Percentiles rank a stretch among this genome's conserved stretches.
Evolutionary conservation across 1,284 basidiomycete genomes (phyloP).

Genomic region (Ganoderma meredithae): DNA sequence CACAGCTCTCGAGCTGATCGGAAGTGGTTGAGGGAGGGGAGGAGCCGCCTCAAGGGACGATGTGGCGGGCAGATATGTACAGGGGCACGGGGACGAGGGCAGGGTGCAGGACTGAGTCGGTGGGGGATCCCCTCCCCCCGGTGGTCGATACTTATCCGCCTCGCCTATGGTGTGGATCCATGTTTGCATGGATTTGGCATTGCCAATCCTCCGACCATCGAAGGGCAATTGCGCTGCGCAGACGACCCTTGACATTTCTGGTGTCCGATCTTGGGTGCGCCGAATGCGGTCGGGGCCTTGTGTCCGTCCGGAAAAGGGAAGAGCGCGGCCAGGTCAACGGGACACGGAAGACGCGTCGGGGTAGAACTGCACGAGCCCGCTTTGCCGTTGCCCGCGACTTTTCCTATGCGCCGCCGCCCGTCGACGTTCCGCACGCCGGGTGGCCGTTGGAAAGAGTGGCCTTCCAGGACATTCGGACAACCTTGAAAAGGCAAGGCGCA

Average conservation of each 20-base stretch:
- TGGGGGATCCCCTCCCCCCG: not conserved
- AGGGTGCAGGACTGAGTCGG: not conserved
- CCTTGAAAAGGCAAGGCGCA: not conserved
- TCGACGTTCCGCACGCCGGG: not conserved
- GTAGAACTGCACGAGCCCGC: not conserved
- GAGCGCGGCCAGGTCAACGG: not conserved
- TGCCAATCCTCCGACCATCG: conserved; percentile 1
- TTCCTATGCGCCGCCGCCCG: not conserved
- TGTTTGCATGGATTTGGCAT: not conserved
- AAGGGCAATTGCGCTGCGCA: not conserved
- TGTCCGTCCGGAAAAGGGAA: not conserved
- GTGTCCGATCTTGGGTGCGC: not conserved
- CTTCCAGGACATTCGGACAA: not conserved
- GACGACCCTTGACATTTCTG: not conserved
- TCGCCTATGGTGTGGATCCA: not conserved
- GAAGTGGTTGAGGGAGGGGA: not conserved
- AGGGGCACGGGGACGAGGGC: not conserved
- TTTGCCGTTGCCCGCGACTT: not conserved
- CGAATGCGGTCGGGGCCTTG: not conserved
- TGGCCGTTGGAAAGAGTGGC: not conserved
- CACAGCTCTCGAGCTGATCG: not conserved
- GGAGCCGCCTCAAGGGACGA: not conserved
- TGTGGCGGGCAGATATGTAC: not conserved
- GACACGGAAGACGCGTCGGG: not conserved
- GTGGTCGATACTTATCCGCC: not conserved